Percentiles rank a stretch among this genome's conserved stretches.
Conservation (phyloP, 441 rosid genomes). For the Rhodomyrtus psidioides region DNA sequence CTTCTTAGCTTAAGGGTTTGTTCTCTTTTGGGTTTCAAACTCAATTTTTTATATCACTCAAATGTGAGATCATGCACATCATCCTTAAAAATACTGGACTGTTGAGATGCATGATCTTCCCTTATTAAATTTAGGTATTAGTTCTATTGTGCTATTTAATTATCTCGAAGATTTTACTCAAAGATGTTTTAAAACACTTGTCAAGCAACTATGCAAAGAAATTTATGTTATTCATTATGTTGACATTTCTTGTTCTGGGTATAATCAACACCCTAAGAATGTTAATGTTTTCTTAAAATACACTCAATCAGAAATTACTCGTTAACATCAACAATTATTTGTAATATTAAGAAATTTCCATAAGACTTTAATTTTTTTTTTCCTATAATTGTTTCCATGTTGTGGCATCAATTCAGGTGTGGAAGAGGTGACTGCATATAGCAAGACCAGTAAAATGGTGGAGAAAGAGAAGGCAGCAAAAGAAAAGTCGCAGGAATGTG, state of each 20-base stretch:
- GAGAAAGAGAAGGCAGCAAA: constrained; percentile 39
- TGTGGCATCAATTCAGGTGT: constrained; percentile 23
- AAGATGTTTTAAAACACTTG: not conserved
- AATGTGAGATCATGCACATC: not conserved
- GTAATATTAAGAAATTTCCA: not conserved
- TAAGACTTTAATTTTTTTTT: too few species aligned
- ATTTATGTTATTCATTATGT: not conserved
- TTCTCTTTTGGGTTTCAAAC: not conserved
- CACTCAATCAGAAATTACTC: not conserved
- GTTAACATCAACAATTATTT: not conserved
- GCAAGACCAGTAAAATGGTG: constrained; percentile 38
- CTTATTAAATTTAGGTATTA: not conserved
- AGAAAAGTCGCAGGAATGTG: constrained; percentile 42
- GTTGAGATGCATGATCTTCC: not conserved
- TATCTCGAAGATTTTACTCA: not conserved
- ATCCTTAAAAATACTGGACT: not conserved
- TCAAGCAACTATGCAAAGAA: not conserved
- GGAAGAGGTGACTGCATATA: constrained; percentile 27
- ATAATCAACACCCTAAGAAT: not conserved
- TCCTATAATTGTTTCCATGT: not conserved
- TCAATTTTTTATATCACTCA: not conserved
- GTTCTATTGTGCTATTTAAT: not conserved
- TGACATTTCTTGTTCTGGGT: not conserved
- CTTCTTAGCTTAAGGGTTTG: not conserved
- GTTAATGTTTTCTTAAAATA: too few species aligned